Percentiles rank a stretch among this genome's conserved stretches.
Evolutionary conservation across 768 basidiomycete genomes (phyloP).

Genomic region (Boletus eberwhitei): DNA sequence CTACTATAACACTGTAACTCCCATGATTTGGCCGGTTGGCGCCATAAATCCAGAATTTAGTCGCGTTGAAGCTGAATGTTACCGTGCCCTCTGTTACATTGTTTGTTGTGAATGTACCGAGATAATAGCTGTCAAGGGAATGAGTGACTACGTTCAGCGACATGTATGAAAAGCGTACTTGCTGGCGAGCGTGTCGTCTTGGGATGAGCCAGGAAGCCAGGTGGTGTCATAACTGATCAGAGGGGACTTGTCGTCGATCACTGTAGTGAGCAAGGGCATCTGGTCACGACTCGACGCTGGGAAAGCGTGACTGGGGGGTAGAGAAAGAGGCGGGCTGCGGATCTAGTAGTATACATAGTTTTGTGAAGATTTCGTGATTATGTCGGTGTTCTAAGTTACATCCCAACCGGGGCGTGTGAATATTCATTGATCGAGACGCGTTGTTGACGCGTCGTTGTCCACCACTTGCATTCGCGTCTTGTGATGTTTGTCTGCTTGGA

Average conservation of each 20-base stretch:
- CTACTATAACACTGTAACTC: conserved; percentile 40
- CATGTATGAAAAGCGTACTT: conserved; percentile 7
- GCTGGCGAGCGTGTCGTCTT: conserved; percentile 9
- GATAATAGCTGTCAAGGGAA: conserved; percentile 32
- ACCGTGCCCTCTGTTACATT: conserved; percentile 32
- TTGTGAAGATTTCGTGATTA: background rate
- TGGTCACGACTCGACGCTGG: background rate
- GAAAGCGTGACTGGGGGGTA: background rate
- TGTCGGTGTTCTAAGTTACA: background rate
- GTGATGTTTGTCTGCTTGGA: too few species aligned
- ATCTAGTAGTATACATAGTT: background rate
- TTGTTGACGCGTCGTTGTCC: conserved; percentile 31
- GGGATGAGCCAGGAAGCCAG: conserved; percentile 20
- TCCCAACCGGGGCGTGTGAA: conserved; percentile 4
- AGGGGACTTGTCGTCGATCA: conserved; percentile 35
- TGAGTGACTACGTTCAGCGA: background rate
- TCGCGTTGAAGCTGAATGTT: conserved; percentile 48
- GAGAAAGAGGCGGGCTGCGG: background rate
- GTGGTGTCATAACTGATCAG: conserved; percentile 26
- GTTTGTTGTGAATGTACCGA: conserved; percentile 40
- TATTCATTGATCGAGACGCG: conserved; percentile 18
- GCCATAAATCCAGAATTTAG: conserved; percentile 47
- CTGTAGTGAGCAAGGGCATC: conserved; percentile 25
- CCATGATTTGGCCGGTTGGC: conserved; percentile 49
- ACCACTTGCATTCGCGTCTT: conserved; percentile 42